Evolutionary conservation across 2,329 filamentous ascomycete species (phyloP).

Genomic region (Fusarium tanahbumbuense): DNA sequence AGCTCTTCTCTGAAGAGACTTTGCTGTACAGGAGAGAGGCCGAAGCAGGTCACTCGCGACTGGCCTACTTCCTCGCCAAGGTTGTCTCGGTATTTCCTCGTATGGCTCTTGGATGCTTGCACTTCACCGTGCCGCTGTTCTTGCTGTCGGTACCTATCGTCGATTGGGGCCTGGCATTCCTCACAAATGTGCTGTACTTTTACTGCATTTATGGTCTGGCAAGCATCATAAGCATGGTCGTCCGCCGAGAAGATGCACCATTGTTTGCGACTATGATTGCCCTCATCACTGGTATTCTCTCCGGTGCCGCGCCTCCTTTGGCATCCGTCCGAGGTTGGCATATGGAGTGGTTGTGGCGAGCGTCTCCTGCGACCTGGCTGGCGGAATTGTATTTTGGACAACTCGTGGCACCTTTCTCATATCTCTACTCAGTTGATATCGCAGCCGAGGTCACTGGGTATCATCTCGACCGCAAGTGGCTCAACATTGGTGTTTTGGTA

Average conservation of each 20-base stretch:
- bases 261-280: constrained; percentile 66
- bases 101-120: constrained; percentile 62
- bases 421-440: constrained; percentile 63
- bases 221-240: constrained; percentile 64
- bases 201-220: constrained; percentile 69
- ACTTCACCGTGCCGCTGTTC: constrained; percentile 65
- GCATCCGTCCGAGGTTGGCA: constrained; percentile 62
- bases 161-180: constrained; percentile 60
- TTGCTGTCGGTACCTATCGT: constrained; percentile 63
- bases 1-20: constrained; percentile 60
- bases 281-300: constrained; percentile 65
- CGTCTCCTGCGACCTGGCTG: constrained; percentile 66
- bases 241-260: constrained; percentile 66
- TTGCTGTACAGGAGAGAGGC: constrained; percentile 65
- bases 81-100: constrained; percentile 62
- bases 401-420: constrained; percentile 60
- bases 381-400: constrained; percentile 67
- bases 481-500: constrained; percentile 59
- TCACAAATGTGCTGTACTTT: constrained; percentile 66
- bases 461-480: constrained; percentile 56
- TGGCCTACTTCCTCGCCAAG: constrained; percentile 69
- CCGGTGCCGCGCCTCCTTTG: constrained; percentile 64
- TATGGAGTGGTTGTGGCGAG: constrained; percentile 66
- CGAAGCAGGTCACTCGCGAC: constrained; percentile 65
- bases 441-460: constrained; percentile 60